These are phyloP conservation scores for Triticum dicoccoides DNA, from an alignment of 176 grass and related monocot genomes.

Conservation along the genomic window DNA sequence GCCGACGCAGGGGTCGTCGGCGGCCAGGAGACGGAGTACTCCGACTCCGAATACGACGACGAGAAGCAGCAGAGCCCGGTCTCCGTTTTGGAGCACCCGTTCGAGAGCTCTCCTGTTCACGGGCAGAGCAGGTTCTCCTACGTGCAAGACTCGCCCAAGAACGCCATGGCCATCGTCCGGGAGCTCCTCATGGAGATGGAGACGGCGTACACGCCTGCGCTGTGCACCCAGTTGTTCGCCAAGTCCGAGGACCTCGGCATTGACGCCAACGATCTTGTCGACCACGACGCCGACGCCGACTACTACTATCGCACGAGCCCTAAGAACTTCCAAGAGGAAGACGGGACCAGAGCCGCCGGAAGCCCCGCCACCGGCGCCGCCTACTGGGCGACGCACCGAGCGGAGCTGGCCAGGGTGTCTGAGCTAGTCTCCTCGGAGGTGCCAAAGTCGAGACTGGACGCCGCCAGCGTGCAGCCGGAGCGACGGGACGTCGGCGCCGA, in stretches of 20 bases:
- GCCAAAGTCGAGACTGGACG: neutral
- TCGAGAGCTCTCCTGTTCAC: constrained; percentile 47
- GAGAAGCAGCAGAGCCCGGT: constrained; percentile 78
- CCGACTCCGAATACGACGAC: constrained; percentile 32
- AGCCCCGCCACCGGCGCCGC: neutral
- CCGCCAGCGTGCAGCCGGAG: constrained; percentile 21
- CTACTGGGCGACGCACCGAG: constrained; percentile 35
- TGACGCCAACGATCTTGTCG: neutral
- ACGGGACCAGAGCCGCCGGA: neutral
- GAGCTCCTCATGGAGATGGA: constrained; percentile 76
- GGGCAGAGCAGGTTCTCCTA: constrained; percentile 31
- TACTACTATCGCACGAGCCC: constrained; percentile 7
- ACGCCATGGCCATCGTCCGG: constrained; percentile 54
- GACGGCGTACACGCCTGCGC: constrained; percentile 48
- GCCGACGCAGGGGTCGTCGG: neutral
- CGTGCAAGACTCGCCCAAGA: constrained; percentile 18
- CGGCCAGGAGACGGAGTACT: neutral
- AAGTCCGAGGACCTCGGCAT: constrained; percentile 33
- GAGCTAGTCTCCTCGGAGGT: constrained; percentile 39
- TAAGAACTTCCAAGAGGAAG: neutral
- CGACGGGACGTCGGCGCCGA: constrained; percentile 23
- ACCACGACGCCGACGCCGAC: neutral
- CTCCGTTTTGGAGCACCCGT: constrained; percentile 76
- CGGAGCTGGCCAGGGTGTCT: constrained; percentile 28
- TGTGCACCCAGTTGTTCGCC: constrained; percentile 37